These are phyloP conservation scores for Fusarium vanettenii DNA, from an alignment of 2,329 filamentous ascomycete species.

Conservation along the genomic window DNA sequence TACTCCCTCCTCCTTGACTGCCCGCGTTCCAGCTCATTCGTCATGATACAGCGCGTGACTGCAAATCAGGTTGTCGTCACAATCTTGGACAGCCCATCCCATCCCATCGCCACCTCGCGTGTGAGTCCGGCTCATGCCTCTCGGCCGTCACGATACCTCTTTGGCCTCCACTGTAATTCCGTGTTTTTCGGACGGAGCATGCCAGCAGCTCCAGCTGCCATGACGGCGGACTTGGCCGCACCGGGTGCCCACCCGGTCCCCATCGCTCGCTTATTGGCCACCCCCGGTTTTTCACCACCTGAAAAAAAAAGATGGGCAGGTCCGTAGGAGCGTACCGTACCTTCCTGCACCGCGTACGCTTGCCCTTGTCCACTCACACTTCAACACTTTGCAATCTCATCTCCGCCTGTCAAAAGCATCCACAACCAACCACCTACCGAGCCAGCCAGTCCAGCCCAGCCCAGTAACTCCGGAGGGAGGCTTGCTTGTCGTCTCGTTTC, in stretches of 20 bases:
- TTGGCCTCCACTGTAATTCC: background rate
- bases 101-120: constrained; percentile 22
- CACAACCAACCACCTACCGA: constrained; percentile 8
- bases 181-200: background rate
- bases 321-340: constrained; percentile 1
- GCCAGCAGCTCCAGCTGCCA: background rate
- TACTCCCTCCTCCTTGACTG: background rate
- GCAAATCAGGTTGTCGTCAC: constrained; percentile 12
- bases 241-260: constrained; percentile 36
- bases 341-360: background rate
- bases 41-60: constrained; percentile 24
- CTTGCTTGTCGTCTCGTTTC: background rate
- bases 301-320: constrained; percentile 28
- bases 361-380: background rate
- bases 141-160: constrained; percentile 7
- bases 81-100: background rate
- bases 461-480: background rate
- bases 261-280: constrained; percentile 15
- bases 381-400: background rate
- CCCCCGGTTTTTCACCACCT: constrained; percentile 1
- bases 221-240: constrained; percentile 27
- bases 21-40: constrained; percentile 1
- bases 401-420: background rate
- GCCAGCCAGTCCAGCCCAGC: background rate
- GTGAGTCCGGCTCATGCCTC: constrained; percentile 20